Conservation (phyloP, 2,329 filamentous ascomycete species). For the Colletotrichum musae region DNA sequence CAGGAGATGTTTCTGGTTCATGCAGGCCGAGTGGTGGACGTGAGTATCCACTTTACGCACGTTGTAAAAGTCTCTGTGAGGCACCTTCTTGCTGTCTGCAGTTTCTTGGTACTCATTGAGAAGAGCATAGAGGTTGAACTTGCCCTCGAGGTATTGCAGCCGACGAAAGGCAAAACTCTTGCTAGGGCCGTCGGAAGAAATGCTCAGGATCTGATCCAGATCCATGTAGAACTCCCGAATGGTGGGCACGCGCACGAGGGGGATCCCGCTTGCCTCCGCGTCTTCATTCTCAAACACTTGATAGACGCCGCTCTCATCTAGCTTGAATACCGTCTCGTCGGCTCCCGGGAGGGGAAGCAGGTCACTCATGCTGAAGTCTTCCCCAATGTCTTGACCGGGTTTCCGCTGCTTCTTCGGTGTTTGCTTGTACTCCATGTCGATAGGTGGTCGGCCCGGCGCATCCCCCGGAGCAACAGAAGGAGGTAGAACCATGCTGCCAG, state of each 20-base stretch:
- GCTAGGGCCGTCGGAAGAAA: slow-evolving; percentile 95
- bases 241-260: slow-evolving; percentile 88
- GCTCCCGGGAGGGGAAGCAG: slow-evolving; percentile 79
- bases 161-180: slow-evolving; percentile 98
- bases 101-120: slow-evolving; percentile 98
- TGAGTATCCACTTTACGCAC: slow-evolving; percentile 99
- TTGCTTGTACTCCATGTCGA: slow-evolving; percentile 57
- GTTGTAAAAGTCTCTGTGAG: slow-evolving; percentile 99
- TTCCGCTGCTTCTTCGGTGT: slow-evolving; percentile 78
- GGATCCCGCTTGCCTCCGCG: slow-evolving; percentile 73
- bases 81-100: slow-evolving; percentile 96
- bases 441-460: slow-evolving; percentile 39
- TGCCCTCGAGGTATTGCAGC: slow-evolving; percentile 94
- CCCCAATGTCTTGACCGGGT: slow-evolving; percentile 89
- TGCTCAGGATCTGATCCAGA: slow-evolving; percentile 85
- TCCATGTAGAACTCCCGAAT: slow-evolving; percentile 97
- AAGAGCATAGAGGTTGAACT: slow-evolving; percentile 94
- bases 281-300: slow-evolving; percentile 86
- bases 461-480: slow-evolving; percentile 7
- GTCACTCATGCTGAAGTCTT: slow-evolving; percentile 90
- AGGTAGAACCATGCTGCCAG: slow-evolving; percentile 60
- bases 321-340: slow-evolving; percentile 80
- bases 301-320: slow-evolving; percentile 90
- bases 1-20: slow-evolving; percentile 99
- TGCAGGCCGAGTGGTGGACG: slow-evolving; percentile 98